A percentile compares a stretch with the other conserved stretches of the same genome.
These are phyloP conservation scores for Naganishia kalamii DNA, from an alignment of 768 basidiomycete species.

Conservation along the genomic window DNA sequence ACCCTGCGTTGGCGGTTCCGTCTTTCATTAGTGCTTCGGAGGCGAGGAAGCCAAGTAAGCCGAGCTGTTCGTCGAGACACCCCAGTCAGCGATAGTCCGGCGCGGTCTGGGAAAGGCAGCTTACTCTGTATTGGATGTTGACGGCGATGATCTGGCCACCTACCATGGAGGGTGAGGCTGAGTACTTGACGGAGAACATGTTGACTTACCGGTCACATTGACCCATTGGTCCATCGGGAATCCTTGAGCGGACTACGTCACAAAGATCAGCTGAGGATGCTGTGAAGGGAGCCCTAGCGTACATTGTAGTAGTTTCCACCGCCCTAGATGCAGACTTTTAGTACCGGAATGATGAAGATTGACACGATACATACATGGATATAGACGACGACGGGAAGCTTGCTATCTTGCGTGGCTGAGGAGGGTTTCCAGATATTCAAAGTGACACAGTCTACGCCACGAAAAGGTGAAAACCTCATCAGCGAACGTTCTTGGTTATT, in stretches of 20 bases:
- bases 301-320: constrained; percentile 12
- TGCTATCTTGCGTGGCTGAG: constrained; percentile 41
- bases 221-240: constrained; percentile 55
- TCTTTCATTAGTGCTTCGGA: constrained; percentile 45
- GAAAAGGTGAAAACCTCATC: background rate
- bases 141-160: constrained; percentile 34
- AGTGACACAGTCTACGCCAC: constrained; percentile 48
- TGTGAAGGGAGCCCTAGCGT: background rate
- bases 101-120: background rate
- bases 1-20: constrained; percentile 49
- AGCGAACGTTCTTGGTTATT: background rate
- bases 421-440: constrained; percentile 52
- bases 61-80: constrained; percentile 12
- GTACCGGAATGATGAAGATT: background rate
- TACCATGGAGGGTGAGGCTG: background rate
- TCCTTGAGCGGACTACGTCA: constrained; percentile 49
- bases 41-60: constrained; percentile 42
- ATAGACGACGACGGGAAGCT: constrained; percentile 51
- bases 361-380: constrained; percentile 40
- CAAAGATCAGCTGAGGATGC: background rate
- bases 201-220: constrained; percentile 28
- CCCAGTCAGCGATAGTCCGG: background rate
- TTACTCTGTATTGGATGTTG: constrained; percentile 30
- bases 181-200: background rate
- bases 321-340: background rate